phyloP scores from a whole-genome alignment of 192 early-diverging fungal genomes.

The Coemansia sp. region DNA sequence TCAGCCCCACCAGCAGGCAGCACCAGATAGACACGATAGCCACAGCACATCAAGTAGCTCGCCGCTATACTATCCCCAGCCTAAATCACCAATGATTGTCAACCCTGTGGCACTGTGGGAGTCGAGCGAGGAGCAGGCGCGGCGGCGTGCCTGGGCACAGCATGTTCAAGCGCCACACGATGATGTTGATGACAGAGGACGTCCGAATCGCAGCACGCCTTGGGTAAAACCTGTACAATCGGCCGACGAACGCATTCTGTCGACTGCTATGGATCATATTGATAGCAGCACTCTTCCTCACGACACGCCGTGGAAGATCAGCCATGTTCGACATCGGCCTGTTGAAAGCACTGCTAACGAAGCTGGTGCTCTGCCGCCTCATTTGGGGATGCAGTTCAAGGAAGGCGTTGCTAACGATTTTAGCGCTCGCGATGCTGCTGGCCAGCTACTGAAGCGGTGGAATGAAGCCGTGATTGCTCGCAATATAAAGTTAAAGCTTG shows the following conservation, averaged over 20 bases:
- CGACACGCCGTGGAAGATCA: constrained; percentile 53
- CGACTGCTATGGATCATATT: constrained; percentile 37
- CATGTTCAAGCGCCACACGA: constrained; percentile 13
- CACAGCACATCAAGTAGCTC: constrained; percentile 29
- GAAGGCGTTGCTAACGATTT: constrained; percentile 49
- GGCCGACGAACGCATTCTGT: constrained; percentile 16
- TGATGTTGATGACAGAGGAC: not conserved
- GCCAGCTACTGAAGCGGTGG: constrained; percentile 49
- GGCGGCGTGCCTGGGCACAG: constrained; percentile 49
- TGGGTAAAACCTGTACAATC: not conserved
- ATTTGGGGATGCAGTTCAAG: constrained; percentile 48
- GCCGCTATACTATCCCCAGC: constrained; percentile 48
- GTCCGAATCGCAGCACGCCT: not conserved
- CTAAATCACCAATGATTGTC: constrained; percentile 49
- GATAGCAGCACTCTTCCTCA: constrained; percentile 50
- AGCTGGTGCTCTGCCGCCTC: constrained; percentile 10
- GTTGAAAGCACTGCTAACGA: not conserved
- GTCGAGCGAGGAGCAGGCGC: constrained; percentile 47
- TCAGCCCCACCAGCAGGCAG: constrained; percentile 4
- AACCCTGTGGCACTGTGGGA: constrained; percentile 57
- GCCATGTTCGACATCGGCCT: constrained; percentile 50
- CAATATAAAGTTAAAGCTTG: constrained; percentile 26
- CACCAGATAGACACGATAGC: constrained; percentile 7
- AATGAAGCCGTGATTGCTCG: constrained; percentile 49
- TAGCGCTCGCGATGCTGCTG: constrained; percentile 49